Evolutionary conservation across 352 stramenopile genomes (phyloP).

Genomic region (Phytopythium helicoides): DNA sequence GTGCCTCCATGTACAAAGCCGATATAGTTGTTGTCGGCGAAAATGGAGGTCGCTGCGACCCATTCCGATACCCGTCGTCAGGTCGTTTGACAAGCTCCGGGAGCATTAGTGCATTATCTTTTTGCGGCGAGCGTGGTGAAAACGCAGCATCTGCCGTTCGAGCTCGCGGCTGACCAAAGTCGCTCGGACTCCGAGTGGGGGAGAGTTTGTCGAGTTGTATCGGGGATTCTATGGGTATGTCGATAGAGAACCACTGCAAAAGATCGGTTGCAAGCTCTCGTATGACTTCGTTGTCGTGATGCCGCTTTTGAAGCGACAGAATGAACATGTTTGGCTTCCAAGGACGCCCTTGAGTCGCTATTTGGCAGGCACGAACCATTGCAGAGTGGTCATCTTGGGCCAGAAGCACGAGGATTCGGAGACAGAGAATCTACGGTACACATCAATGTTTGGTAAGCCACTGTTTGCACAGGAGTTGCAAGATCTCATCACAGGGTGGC

Average conservation of each 20-base stretch:
- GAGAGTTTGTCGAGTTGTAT: constrained; percentile 34
- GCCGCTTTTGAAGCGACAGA: constrained; percentile 68
- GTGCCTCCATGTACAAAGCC: constrained; percentile 39
- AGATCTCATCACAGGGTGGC: too few relatives aligned
- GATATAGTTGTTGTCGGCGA: constrained; percentile 64
- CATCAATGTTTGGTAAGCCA: not conserved
- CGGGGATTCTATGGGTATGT: constrained; percentile 58
- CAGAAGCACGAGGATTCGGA: constrained; percentile 58
- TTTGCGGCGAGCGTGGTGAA: constrained; percentile 4
- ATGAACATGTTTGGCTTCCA: constrained; percentile 85
- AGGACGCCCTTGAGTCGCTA: constrained; percentile 61
- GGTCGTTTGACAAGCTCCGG: constrained; percentile 23
- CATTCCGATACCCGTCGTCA: constrained; percentile 10
- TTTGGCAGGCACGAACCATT: constrained; percentile 50
- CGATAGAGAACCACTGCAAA: constrained; percentile 35
- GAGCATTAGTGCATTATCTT: constrained; percentile 20
- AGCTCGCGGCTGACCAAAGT: not conserved
- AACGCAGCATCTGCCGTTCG: not conserved
- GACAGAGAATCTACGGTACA: constrained; percentile 39
- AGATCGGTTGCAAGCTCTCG: constrained; percentile 38
- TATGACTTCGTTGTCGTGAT: constrained; percentile 47
- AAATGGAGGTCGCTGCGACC: constrained; percentile 22
- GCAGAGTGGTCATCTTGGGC: constrained; percentile 45
- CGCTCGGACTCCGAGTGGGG: not conserved
- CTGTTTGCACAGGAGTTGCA: too few relatives aligned